A percentile compares a stretch with the other conserved stretches of the same genome.
Conservation (phyloP, 2,329 filamentous ascomycete genomes). For the Tolypocladium capitatum region DNA sequence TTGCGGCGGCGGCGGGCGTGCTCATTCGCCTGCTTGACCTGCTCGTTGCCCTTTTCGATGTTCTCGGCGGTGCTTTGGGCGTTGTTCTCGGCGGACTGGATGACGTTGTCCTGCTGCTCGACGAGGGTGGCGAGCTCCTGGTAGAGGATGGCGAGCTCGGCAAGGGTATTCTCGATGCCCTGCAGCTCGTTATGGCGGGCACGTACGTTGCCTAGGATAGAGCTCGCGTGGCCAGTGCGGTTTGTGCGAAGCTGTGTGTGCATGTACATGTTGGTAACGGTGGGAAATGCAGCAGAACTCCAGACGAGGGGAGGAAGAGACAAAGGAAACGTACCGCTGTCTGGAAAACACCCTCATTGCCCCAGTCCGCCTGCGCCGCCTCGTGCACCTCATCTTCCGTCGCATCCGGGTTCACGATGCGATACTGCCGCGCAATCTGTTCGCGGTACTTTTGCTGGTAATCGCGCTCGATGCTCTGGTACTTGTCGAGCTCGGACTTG, state of each 20-base stretch:
- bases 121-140: conserved; percentile 62
- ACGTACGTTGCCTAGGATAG: conserved; percentile 64
- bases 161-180: conserved; percentile 63
- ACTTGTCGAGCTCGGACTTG: conserved; percentile 56
- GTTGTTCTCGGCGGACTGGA: conserved; percentile 50
- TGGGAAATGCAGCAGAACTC: no score
- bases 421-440: conserved; percentile 68
- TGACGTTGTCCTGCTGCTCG: conserved; percentile 54
- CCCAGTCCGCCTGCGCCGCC: conserved; percentile 59
- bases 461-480: conserved; percentile 55
- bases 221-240: conserved; percentile 58
- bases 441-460: conserved; percentile 63
- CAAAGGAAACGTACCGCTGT: conserved; percentile 49
- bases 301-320: background rate
- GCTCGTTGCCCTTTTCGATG: conserved; percentile 53
- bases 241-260: conserved; percentile 53
- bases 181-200: conserved; percentile 75
- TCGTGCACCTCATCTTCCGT: conserved; percentile 57
- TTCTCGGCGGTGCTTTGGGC: conserved; percentile 53
- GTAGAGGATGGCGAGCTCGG: conserved; percentile 58
- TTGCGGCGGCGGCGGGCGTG: conserved; percentile 54
- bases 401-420: conserved; percentile 73
- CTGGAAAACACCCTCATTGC: conserved; percentile 70
- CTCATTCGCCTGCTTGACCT: conserved; percentile 55
- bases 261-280: background rate